Conservation (phyloP, 192 early-diverging fungal species). For the Entophlyctis luteolus region DNA sequence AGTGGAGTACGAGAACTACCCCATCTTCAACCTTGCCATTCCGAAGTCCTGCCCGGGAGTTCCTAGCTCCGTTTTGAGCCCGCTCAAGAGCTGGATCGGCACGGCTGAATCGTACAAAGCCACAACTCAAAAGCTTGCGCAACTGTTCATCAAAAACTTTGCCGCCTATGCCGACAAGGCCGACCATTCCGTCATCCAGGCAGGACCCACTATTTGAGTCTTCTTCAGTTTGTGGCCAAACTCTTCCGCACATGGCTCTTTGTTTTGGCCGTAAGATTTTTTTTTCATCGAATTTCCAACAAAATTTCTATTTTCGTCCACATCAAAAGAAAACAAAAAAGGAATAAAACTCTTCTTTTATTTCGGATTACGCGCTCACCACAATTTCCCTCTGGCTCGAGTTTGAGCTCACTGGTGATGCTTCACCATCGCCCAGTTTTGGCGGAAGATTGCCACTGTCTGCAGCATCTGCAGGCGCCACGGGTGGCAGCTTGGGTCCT, state of each 20-base stretch:
- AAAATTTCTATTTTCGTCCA: background rate
- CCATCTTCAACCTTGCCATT: conserved; percentile 82
- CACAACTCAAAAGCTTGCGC: conserved; percentile 73
- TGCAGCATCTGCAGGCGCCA: too few species aligned
- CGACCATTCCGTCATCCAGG: conserved; percentile 67
- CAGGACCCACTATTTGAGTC: conserved; percentile 46
- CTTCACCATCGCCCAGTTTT: too few species aligned
- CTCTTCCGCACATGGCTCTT: background rate
- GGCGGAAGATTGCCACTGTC: too few species aligned
- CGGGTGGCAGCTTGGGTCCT: background rate
- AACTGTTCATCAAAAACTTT: conserved; percentile 88
- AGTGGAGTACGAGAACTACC: conserved; percentile 80
- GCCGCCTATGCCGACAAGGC: conserved; percentile 75
- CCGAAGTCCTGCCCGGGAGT: conserved; percentile 75
- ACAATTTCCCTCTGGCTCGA: too few species aligned
- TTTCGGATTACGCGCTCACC: background rate
- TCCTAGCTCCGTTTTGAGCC: conserved; percentile 81
- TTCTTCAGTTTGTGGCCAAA: background rate
- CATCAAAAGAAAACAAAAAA: background rate
- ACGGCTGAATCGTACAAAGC: conserved; percentile 57
- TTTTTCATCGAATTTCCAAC: background rate
- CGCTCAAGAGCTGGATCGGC: conserved; percentile 81
- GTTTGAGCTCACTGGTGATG: too few species aligned
- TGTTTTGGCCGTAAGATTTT: background rate
- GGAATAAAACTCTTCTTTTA: background rate